phyloP scores from a whole-genome alignment of 2,329 filamentous ascomycete species.

The Cladosporium sp. region DNA sequence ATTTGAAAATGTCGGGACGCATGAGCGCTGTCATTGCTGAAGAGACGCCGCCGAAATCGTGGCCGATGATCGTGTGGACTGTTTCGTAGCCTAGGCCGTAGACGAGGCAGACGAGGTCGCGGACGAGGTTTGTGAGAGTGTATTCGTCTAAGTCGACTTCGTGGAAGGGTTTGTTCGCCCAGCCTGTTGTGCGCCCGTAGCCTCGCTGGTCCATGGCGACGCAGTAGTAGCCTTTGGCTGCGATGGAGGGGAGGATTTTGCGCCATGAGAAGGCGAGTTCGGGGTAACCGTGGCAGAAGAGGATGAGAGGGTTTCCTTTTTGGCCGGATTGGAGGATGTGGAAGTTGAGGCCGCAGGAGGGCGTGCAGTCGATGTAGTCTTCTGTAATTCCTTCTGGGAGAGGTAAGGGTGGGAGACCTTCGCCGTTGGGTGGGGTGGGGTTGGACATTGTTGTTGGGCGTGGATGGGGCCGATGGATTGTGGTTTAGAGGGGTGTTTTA shows the following conservation, averaged over 20 bases:
- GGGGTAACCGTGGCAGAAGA: conserved; percentile 63
- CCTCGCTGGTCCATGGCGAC: conserved; percentile 65
- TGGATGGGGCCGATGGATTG: no score
- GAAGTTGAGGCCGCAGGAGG: conserved; percentile 53
- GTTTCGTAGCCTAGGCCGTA: conserved; percentile 55
- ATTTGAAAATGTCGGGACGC: conserved; percentile 60
- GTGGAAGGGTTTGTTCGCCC: conserved; percentile 49
- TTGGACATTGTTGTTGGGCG: background rate
- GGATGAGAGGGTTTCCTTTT: conserved; percentile 49
- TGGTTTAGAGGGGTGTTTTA: no score
- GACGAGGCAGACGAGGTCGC: conserved; percentile 58
- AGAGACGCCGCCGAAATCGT: conserved; percentile 62
- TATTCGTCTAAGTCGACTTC: conserved; percentile 55
- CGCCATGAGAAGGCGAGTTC: conserved; percentile 68
- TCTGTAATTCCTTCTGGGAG: conserved; percentile 53
- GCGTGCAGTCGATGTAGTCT: conserved; percentile 51
- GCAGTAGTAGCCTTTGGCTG: conserved; percentile 57
- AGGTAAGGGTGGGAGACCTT: conserved; percentile 37
- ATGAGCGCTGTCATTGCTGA: conserved; percentile 56
- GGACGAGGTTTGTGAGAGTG: conserved; percentile 53
- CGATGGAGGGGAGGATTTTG: conserved; percentile 56
- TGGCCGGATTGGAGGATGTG: conserved; percentile 56
- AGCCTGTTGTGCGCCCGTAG: conserved; percentile 61
- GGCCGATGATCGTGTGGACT: conserved; percentile 58
- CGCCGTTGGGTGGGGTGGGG: background rate